Conservation (phyloP, 352 stramenopile genomes). For the Pythium chondricola region DNA sequence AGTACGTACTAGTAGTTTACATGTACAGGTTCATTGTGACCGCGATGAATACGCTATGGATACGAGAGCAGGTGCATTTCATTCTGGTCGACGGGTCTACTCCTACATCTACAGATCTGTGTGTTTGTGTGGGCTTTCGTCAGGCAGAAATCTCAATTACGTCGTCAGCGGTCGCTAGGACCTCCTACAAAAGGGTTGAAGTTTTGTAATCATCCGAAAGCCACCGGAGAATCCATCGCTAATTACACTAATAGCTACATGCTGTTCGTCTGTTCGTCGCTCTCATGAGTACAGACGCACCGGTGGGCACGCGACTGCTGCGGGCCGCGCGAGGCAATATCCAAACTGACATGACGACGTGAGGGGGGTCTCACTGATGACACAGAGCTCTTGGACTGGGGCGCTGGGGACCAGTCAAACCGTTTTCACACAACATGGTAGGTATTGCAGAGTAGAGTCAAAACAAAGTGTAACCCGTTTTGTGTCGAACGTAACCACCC, state of each 20-base stretch:
- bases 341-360: neutral
- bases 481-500: neutral
- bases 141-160: constrained; percentile 39
- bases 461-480: neutral
- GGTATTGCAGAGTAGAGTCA: neutral
- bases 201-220: constrained; percentile 36
- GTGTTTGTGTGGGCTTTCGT: constrained; percentile 23
- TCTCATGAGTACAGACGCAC: neutral
- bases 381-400: too few relatives aligned
- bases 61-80: too few relatives aligned
- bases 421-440: neutral
- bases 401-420: too few relatives aligned
- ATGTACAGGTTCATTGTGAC: neutral
- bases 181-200: constrained; percentile 35
- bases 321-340: too few relatives aligned
- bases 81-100: neutral
- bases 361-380: neutral
- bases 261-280: neutral
- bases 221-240: neutral
- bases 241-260: neutral
- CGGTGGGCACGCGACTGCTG: neutral
- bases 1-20: neutral
- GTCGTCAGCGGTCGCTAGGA: constrained; percentile 16
- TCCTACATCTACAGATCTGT: neutral
- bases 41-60: too few relatives aligned